A percentile compares a stretch with the other conserved stretches of the same genome.
Evolutionary conservation across 345 rosid genomes (phyloP).

Genomic region (Passiflora organensis): DNA sequence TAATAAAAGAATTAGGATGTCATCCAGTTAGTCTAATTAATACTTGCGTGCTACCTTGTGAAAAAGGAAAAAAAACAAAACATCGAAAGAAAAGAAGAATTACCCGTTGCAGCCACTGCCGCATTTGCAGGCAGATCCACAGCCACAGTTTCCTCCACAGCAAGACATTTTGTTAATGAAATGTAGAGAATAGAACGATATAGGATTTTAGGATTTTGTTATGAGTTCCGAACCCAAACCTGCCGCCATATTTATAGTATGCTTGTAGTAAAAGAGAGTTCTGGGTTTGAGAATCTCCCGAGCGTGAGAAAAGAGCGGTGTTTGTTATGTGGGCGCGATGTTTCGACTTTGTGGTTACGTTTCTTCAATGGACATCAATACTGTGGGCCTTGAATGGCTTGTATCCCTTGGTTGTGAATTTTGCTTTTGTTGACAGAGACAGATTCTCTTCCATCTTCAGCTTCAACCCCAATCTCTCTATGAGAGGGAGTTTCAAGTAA

Average conservation of each 20-base stretch:
- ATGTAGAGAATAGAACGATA: background rate
- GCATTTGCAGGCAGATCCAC: constrained; percentile 17
- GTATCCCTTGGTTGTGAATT: no score
- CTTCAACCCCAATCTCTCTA: no score
- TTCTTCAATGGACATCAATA: no score
- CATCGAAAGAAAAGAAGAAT: background rate
- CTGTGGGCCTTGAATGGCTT: no score
- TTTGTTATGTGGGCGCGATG: background rate
- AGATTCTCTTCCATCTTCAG: no score
- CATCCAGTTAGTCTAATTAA: background rate
- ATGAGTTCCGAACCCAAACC: accelerated
- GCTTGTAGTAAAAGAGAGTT: no score
- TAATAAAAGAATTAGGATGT: no score
- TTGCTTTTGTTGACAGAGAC: no score
- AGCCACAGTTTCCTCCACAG: constrained; percentile 18
- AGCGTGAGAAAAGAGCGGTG: background rate
- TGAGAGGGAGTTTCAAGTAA: no score
- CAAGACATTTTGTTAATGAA: constrained; percentile 4
- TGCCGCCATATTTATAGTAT: constrained; percentile 12
- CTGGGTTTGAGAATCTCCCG: no score
- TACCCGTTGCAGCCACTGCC: constrained; percentile 14
- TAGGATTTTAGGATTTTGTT: background rate
- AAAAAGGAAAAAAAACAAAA: background rate
- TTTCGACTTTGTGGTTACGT: no score
- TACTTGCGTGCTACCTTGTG: background rate